These are phyloP conservation scores for Mortierella antarctica DNA, from an alignment of 192 early-diverging fungal genomes.

Conservation along the genomic window DNA sequence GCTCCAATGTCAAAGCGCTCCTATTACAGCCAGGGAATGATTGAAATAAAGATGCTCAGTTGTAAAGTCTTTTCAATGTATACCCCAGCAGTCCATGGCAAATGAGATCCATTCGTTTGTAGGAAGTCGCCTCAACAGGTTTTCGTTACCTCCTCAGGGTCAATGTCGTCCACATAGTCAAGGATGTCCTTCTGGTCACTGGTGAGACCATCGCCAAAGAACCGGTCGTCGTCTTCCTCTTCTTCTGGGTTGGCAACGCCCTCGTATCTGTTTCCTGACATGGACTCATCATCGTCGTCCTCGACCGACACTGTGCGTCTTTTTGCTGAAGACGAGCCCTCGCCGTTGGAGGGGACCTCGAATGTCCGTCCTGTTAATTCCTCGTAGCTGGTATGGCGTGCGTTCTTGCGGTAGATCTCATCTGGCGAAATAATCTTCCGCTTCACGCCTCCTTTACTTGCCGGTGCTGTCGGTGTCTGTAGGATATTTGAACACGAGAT, in stretches of 20 bases:
- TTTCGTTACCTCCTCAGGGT: conserved; percentile 71
- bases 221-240: conserved; percentile 82
- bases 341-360: conserved; percentile 23
- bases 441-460: conserved; percentile 37
- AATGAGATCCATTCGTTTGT: too few relatives aligned
- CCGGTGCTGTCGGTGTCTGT: conserved; percentile 49
- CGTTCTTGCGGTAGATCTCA: conserved; percentile 44
- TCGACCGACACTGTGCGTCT: conserved; percentile 35
- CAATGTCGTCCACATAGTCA: conserved; percentile 86
- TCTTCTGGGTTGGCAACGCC: conserved; percentile 57
- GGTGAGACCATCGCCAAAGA: conserved; percentile 87
- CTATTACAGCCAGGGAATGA: conserved; percentile 36
- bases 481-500: not conserved
- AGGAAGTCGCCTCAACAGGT: too few relatives aligned
- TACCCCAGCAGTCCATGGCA: not conserved
- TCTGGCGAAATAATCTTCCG: conserved; percentile 45
- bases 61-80: conserved; percentile 1
- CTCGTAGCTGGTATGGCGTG: conserved; percentile 45
- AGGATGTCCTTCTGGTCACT: conserved; percentile 80
- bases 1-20: conserved; percentile 70
- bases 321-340: conserved; percentile 24
- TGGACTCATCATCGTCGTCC: conserved; percentile 24
- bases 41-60: not conserved
- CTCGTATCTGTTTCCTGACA: conserved; percentile 1
- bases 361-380: conserved; percentile 49